Percentiles rank a stretch among this genome's conserved stretches.
Evolutionary conservation across 2,329 filamentous ascomycete species (phyloP).

Genomic region (Beauveria bassiana): DNA sequence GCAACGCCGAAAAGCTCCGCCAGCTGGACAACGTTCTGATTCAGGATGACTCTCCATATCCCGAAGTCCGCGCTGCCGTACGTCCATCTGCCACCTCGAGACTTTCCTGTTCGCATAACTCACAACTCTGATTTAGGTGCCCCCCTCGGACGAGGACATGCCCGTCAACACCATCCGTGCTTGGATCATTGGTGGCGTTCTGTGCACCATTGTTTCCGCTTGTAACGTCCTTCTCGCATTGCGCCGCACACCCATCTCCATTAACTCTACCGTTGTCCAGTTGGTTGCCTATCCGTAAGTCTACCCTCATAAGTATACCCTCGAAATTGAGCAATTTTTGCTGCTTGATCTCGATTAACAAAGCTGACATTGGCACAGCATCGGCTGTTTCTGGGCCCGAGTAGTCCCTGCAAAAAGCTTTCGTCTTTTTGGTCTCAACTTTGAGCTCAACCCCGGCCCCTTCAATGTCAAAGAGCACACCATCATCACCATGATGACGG

Average conservation of each 20-base stretch:
- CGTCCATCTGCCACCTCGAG: neutral
- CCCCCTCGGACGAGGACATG: constrained; percentile 42
- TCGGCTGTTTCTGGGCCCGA: constrained; percentile 27
- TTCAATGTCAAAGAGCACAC: constrained; percentile 42
- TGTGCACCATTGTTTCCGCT: constrained; percentile 49
- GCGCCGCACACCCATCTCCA: constrained; percentile 42
- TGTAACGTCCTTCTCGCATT: constrained; percentile 47
- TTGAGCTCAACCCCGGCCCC: constrained; percentile 32
- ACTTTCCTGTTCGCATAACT: neutral
- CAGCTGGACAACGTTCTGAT: constrained; percentile 38
- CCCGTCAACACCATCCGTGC: constrained; percentile 51
- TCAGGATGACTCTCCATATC: constrained; percentile 49
- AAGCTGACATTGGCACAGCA: neutral
- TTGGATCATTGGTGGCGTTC: constrained; percentile 46
- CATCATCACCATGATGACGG: constrained; percentile 40
- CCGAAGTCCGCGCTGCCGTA: constrained; percentile 32
- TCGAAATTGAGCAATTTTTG: neutral
- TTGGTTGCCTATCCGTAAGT: constrained; percentile 42
- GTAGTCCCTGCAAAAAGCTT: constrained; percentile 24
- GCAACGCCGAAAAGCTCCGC: constrained; percentile 37
- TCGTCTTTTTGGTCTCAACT: constrained; percentile 22
- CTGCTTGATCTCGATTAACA: neutral
- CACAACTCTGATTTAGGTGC: constrained; percentile 1
- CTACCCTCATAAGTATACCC: constrained; percentile 2
- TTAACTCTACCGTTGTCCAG: constrained; percentile 48